A percentile compares a stretch with the other conserved stretches of the same genome.
Conservation (phyloP, 352 stramenopile genomes). For the Phytopythium delawarense region DNA sequence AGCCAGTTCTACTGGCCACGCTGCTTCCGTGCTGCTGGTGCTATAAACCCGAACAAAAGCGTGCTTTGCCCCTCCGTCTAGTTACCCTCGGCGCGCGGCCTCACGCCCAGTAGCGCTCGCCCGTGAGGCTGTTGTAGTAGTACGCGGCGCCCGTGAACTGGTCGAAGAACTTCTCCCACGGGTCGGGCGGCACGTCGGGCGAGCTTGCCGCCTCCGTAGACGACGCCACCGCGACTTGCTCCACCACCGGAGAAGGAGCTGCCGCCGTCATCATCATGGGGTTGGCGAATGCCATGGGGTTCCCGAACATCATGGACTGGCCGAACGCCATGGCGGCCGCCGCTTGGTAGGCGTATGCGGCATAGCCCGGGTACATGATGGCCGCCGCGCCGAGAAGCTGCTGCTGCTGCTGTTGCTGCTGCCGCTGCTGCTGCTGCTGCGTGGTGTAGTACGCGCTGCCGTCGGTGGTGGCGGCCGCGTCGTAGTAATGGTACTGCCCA, state of each 20-base stretch:
- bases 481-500: constrained; percentile 83
- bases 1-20: background rate
- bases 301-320: constrained; percentile 44
- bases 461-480: constrained; percentile 22
- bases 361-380: constrained; percentile 53
- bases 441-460: constrained; percentile 19
- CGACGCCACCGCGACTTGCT: background rate
- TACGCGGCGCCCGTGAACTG: constrained; percentile 81
- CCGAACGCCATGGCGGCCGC: constrained; percentile 45
- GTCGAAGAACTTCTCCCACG: constrained; percentile 86
- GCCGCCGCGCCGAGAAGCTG: constrained; percentile 10
- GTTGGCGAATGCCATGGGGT: constrained; percentile 32
- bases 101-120: constrained; percentile 80
- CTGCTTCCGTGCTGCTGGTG: background rate
- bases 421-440: constrained; percentile 9
- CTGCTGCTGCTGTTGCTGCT: constrained; percentile 1
- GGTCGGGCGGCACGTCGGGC: constrained; percentile 36
- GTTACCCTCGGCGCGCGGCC: background rate
- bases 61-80: background rate
- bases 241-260: background rate
- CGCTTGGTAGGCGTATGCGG: constrained; percentile 57
- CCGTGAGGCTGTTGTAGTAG: constrained; percentile 88
- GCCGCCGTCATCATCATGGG: constrained; percentile 21
- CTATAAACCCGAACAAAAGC: constrained; percentile 1
- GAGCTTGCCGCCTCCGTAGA: constrained; percentile 8